Percentiles rank a stretch among this genome's conserved stretches.
Evolutionary conservation across 2,329 filamentous ascomycete genomes (phyloP).

Genomic region (Endocalyx cinctus): DNA sequence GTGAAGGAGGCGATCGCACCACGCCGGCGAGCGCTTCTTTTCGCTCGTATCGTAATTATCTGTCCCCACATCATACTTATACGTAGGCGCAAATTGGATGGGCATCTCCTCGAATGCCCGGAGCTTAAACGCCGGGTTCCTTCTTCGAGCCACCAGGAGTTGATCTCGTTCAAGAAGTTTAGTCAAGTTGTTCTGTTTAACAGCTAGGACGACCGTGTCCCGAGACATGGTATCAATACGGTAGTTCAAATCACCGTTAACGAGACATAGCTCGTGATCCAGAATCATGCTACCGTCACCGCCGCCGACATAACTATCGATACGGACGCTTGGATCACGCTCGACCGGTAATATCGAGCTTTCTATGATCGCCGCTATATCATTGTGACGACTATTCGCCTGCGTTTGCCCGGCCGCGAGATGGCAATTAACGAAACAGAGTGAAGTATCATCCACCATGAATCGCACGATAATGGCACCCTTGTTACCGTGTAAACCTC

Average conservation of each 20-base stretch:
- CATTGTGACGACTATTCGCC: conserved; percentile 86
- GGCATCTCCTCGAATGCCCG: conserved; percentile 86
- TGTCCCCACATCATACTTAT: conserved; percentile 96
- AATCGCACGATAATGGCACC: conserved; percentile 91
- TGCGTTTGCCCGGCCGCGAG: conserved; percentile 89
- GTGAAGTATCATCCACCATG: conserved; percentile 83
- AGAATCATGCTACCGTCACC: conserved; percentile 93
- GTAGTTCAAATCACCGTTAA: conserved; percentile 97
- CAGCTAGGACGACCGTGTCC: conserved; percentile 82
- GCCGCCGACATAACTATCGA: conserved; percentile 82
- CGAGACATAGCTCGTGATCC: conserved; percentile 94
- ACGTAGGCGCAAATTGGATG: conserved; percentile 91
- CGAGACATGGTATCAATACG: conserved; percentile 96
- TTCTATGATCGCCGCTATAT: conserved; percentile 86
- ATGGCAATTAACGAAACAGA: conserved; percentile 98
- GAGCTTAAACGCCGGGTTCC: conserved; percentile 84
- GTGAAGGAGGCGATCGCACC: conserved; percentile 93
- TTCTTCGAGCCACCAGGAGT: conserved; percentile 79
- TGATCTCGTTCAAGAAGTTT: conserved; percentile 94
- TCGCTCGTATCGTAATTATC: conserved; percentile 93
- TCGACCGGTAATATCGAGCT: conserved; percentile 68
- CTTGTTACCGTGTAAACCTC: conserved; percentile 93
- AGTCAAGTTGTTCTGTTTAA: conserved; percentile 72
- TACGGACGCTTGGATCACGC: conserved; percentile 59
- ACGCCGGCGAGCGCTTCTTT: conserved; percentile 89